phyloP scores from a whole-genome alignment of 1,284 basidiomycete species.

The Phenoliferia sp. region DNA sequence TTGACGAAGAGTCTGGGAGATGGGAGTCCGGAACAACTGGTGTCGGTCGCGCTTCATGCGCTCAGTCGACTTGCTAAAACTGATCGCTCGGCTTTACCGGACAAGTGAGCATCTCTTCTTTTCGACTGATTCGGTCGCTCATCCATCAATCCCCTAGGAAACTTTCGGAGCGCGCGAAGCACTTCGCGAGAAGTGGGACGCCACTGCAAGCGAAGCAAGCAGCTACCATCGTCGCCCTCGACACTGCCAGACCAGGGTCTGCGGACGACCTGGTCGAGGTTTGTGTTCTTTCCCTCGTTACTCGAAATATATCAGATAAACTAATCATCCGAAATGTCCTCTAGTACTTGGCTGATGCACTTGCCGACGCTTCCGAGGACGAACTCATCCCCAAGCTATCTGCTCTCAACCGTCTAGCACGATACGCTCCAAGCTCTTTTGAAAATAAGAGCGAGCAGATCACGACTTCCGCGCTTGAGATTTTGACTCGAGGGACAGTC shows the following conservation, averaged over 20 bases:
- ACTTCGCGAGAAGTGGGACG: slow-evolving; percentile 60
- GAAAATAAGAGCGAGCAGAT: slow-evolving; percentile 70
- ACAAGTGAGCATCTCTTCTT: slow-evolving; percentile 56
- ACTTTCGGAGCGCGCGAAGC: slow-evolving; percentile 59
- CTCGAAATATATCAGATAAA: not conserved
- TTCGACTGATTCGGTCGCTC: not conserved
- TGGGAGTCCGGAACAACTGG: slow-evolving; percentile 49
- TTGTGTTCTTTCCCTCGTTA: slow-evolving; percentile 7
- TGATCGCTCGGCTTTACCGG: slow-evolving; percentile 57
- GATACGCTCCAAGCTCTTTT: slow-evolving; percentile 59
- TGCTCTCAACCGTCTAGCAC: slow-evolving; percentile 69
- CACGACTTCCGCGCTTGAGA: slow-evolving; percentile 64
- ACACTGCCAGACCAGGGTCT: slow-evolving; percentile 49
- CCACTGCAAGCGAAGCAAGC: slow-evolving; percentile 80
- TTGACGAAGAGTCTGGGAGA: slow-evolving; percentile 59
- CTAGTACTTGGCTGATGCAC: slow-evolving; percentile 56
- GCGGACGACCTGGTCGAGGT: slow-evolving; percentile 61
- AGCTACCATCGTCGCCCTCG: slow-evolving; percentile 62
- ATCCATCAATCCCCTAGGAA: slow-evolving; percentile 30
- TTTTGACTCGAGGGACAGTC: slow-evolving; percentile 59
- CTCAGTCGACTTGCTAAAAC: slow-evolving; percentile 61
- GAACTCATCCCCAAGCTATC: slow-evolving; percentile 62
- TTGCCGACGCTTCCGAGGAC: slow-evolving; percentile 54
- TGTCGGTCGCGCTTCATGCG: slow-evolving; percentile 68
- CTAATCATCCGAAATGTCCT: not conserved